Conservation (phyloP, 2,329 filamentous ascomycete species). For the Taxawa tesnikishii region DNA sequence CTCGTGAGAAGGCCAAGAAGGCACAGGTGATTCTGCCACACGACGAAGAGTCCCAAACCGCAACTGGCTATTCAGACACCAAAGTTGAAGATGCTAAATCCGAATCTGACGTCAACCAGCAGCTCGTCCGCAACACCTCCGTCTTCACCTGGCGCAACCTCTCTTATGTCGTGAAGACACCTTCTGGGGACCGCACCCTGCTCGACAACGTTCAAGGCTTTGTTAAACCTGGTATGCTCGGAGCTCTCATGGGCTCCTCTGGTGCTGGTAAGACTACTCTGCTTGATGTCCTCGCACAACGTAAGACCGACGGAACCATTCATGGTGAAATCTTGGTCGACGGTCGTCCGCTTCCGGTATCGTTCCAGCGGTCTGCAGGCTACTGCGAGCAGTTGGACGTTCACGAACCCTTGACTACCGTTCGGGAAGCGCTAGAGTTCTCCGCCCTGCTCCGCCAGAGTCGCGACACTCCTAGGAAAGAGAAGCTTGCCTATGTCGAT, state of each 20-base stretch:
- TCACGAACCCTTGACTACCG: conserved; percentile 53
- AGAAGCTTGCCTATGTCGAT: conserved; percentile 58
- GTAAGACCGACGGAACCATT: conserved; percentile 32
- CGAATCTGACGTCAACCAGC: conserved; percentile 4
- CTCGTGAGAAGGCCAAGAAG: conserved; percentile 43
- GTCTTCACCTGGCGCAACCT: conserved; percentile 73
- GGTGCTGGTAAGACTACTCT: conserved; percentile 37
- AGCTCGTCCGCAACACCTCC: conserved; percentile 10
- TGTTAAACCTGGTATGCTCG: conserved; percentile 64
- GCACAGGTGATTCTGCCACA: conserved; percentile 32
- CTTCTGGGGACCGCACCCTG: conserved; percentile 31
- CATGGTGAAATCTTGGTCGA: conserved; percentile 33
- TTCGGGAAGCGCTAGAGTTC: conserved; percentile 54
- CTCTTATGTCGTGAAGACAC: conserved; percentile 56
- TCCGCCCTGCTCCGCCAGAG: conserved; percentile 53
- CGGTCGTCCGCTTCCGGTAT: conserved; percentile 23
- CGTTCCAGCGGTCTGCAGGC: conserved; percentile 41
- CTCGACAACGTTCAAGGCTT: conserved; percentile 56
- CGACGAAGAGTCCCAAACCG: conserved; percentile 21
- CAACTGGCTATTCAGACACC: conserved; percentile 4
- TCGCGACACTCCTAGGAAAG: conserved; percentile 40
- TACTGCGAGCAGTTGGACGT: conserved; percentile 55
- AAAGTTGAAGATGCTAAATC: conserved; percentile 1
- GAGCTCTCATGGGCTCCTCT: conserved; percentile 69
- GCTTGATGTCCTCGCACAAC: conserved; percentile 27